Conservation (phyloP, 2,329 filamentous ascomycete species). For the Davidsoniella neocaledoniae region DNA sequence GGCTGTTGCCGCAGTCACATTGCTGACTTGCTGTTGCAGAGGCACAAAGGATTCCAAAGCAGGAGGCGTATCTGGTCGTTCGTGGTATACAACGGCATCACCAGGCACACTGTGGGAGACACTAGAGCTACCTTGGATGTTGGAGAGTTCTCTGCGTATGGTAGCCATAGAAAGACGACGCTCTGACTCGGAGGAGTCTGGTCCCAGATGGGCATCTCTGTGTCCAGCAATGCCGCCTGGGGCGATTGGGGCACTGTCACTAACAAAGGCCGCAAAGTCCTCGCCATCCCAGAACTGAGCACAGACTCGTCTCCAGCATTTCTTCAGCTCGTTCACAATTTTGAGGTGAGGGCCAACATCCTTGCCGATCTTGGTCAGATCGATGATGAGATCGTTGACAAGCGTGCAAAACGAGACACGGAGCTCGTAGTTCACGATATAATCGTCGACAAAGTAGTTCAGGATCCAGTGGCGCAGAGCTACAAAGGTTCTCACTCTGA, state of each 20-base stretch:
- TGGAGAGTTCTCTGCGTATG: conserved; percentile 4
- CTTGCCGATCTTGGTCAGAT: conserved; percentile 47
- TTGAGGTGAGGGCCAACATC: conserved; percentile 49
- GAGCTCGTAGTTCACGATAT: conserved; percentile 57
- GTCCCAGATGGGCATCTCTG: conserved; percentile 28
- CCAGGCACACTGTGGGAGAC: conserved; percentile 1
- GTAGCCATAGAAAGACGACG: conserved; percentile 5
- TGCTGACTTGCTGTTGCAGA: neutral
- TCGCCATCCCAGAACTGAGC: conserved; percentile 73
- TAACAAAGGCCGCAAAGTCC: conserved; percentile 35
- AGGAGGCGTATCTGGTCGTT: conserved; percentile 3
- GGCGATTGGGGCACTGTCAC: conserved; percentile 46
- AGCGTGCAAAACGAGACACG: conserved; percentile 64
- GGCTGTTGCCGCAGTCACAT: neutral
- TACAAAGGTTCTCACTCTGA: conserved; percentile 90
- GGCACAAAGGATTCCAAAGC: neutral
- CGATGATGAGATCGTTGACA: conserved; percentile 51
- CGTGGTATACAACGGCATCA: neutral
- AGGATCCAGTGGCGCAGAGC: conserved; percentile 93
- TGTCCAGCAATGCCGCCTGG: conserved; percentile 59
- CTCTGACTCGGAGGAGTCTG: neutral
- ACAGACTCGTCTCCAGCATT: conserved; percentile 89
- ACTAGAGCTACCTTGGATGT: neutral
- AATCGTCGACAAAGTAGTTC: conserved; percentile 95
- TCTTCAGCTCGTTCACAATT: conserved; percentile 85